Evolutionary conservation across 2,329 filamentous ascomycete species (phyloP), one percentile per base, ranked within the genome.

Genomic region (Curvularia sp.): DNA sequence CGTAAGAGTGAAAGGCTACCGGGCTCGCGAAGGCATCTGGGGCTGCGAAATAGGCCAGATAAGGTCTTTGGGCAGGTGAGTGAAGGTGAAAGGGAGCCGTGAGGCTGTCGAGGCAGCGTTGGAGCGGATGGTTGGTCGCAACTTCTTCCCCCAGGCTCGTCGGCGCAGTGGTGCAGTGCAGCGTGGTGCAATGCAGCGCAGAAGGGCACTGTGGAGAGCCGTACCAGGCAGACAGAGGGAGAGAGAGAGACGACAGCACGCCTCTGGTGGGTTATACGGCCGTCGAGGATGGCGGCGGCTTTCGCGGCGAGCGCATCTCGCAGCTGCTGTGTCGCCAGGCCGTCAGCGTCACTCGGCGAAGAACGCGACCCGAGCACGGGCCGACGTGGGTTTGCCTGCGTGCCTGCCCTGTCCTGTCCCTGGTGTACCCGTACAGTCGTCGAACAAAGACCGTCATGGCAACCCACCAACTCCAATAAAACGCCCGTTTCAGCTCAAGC

Each of bases 271-370:
- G 8, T 38, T 48, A 56, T 57, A 38, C 61, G 46, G 61, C 62
- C 57, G 64, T 65, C 57, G 55, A 64, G 57, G 51, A 52, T 55
- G 60, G 54, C 60, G 61, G 69, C 69, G 65, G 68, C 63, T 69
- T 53, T 67, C 60, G 67, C 68, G 61, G 67, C 65, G 63, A 55
- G 49, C 65, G 59, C 64, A 63, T 61, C 55, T 55, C 57, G 54
- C 28, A 61, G 43, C 48, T 51, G 44, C 12, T 67, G 53, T 28
- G 42, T 24, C 48, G 64, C 64, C 70, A 72, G 69, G 66, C 69
- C 68, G 64, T 67, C 69, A 71, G 64, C 67, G 59, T 69, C 68
- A 64, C 66, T 60, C 59, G 58, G 63, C 64, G 57, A 67, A 63
- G 55, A 67, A 63, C 56, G 58, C 61, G 57, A 63, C 39, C 57